Evolutionary conservation across 148 eudicot species (phyloP), one percentile per base, ranked within the genome.

Genomic region (Gaultheria prostrata): DNA sequence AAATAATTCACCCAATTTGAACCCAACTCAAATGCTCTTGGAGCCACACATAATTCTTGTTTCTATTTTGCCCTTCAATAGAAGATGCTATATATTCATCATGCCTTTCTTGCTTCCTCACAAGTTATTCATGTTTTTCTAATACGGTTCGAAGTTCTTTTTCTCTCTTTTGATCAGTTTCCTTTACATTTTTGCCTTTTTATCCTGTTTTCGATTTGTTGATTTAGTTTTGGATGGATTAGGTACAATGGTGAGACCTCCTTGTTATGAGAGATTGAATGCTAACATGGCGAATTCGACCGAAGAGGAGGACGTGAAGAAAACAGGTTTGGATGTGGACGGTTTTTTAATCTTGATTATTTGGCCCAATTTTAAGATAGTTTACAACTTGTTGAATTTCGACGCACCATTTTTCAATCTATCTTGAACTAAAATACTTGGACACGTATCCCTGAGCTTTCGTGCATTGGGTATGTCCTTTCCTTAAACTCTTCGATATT

Each of bases 1-100:
- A 88, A 87, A 90, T 72, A 81, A 86, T 63, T 88, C 94, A 94
- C 91, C 94, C 94, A 94, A 87, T 91, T 87, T 88, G 69, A 89
- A 93, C 95, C 94, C 86, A 88, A 86, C 63, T 77, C 76, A 59
- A 82, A 71, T 82, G 80, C 81, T 79, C 89, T 84, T 85, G 67
- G 59, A 53, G 85, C 81, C 88, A 87, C 84, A 84, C 84, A 85
- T 85, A 14, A 82, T 24, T 50, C 30, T 84, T 78, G 83, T 79
- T 84, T 75, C 71, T 78, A 77, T 77, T 67, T 26, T 67, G 33
- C 56, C 14, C 30, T 77, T 80, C 49, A 49, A 61, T 18, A 65
- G 45, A 85, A 80, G 72, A 50, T 76, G 69, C 77, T 54, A 4
- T 39, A 39, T 39, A 78, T 67, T 82, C 59, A 74, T 90, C 98